Evolutionary conservation across 2,329 filamentous ascomycete species (phyloP), one percentile per base, ranked within the genome.

Genomic region (Plenodomus tracheiphilus): DNA sequence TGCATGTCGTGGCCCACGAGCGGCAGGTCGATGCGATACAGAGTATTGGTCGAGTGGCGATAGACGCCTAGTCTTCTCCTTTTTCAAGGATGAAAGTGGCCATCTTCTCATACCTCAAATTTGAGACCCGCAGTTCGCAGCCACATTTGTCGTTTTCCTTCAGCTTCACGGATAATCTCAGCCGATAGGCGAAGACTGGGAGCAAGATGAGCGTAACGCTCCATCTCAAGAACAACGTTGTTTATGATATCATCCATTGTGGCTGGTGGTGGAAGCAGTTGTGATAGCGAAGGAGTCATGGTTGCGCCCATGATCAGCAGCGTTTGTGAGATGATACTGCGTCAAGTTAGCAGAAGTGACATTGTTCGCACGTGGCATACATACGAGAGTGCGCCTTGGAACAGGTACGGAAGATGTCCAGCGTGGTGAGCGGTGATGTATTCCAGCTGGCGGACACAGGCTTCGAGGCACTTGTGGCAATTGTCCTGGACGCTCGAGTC

Each of bases 271-370:
- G 80, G 79, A 22, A 93, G 77, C 35, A 92, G 84, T 41, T 77
- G 80, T 19, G 83, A 84, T 2, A 93, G 81, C 4, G 85, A 85
- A 1, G 85, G 85, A 8, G 86, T 91, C 84, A 93, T 89, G 15
- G 87, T 91, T 15, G 89, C 88, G 6, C 88, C 89, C 89, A 94
- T 93, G 28, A 94, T 83, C 37, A 94, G 78, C 15, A 94, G 77
- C 2, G 87, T 88, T 71, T 94, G 89, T 5, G 88, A 91, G 18
- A 92, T 87, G 65, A 94, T 89, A 18, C 87, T 91, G 32, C 6
- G 10, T n/a, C 10, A 25, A 39, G 35, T 64, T 45, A 66, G 62
- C 22, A 18, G 28, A 15, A 18, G 19, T 19, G n/a, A 28, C 30
- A 36, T 17, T 8, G 2, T 5, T 37, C 10, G 15, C 2, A 2